phyloP scores from a whole-genome alignment of 768 basidiomycete species.

The Xerocomellus intermedius region DNA sequence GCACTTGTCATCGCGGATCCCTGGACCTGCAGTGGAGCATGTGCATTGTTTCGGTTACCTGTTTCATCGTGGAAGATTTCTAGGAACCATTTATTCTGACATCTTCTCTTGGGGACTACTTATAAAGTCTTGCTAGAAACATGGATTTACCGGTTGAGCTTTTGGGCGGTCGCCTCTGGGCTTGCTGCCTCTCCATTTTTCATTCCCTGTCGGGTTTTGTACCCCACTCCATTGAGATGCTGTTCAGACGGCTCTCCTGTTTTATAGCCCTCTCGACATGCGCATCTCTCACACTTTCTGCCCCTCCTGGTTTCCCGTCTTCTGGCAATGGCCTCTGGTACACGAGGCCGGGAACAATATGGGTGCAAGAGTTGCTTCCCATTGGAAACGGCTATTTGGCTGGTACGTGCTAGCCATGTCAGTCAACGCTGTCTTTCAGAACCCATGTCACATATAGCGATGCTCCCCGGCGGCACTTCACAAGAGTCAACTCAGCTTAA shows the following conservation, averaged over 20 bases:
- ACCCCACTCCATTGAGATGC: constrained; percentile 14
- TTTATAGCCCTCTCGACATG: constrained; percentile 22
- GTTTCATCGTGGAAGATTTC: neutral
- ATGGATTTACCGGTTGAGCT: constrained; percentile 24
- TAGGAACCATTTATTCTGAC: neutral
- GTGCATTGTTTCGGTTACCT: neutral
- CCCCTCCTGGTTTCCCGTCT: constrained; percentile 53
- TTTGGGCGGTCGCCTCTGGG: constrained; percentile 19
- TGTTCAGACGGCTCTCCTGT: constrained; percentile 22
- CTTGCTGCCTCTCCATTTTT: constrained; percentile 8
- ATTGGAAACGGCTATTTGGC: constrained; percentile 74
- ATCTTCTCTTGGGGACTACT: neutral
- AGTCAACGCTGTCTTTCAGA: neutral
- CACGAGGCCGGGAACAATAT: constrained; percentile 46
- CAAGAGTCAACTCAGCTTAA: constrained; percentile 67
- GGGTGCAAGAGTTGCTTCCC: constrained; percentile 63
- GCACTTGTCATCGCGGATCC: neutral
- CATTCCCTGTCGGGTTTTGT: constrained; percentile 16
- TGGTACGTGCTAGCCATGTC: constrained; percentile 36
- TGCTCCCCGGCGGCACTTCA: constrained; percentile 58
- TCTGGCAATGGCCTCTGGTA: constrained; percentile 83
- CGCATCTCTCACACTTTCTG: constrained; percentile 13
- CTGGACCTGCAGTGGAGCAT: neutral
- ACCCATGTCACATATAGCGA: constrained; percentile 41
- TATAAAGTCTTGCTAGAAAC: neutral